A percentile compares a stretch with the other conserved stretches of the same genome.
These are phyloP conservation scores for Plasmodium blacklocki DNA, from an alignment of 169 alveolate species.

Conservation along the genomic window DNA sequence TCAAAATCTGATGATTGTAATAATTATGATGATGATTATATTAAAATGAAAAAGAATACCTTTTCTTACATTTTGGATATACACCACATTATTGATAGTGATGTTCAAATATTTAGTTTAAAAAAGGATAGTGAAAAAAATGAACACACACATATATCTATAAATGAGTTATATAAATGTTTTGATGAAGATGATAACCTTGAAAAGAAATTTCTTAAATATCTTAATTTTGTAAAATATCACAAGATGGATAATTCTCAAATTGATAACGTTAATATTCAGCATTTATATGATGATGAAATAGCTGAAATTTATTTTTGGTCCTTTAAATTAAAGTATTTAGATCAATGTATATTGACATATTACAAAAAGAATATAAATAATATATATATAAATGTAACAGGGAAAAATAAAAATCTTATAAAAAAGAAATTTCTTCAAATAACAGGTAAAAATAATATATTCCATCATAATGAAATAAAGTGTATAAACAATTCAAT, in stretches of 20 bases:
- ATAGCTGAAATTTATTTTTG: conserved; percentile 51
- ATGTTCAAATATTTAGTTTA: conserved; percentile 4
- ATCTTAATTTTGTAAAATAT: conserved; percentile 6
- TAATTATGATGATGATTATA: background rate
- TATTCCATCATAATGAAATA: conserved; percentile 30
- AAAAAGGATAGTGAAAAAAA: conserved; percentile 12
- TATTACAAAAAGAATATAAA: background rate
- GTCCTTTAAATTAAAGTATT: conserved; percentile 4
- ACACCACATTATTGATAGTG: conserved; percentile 20
- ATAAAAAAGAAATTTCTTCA: conserved; percentile 8
- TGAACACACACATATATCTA: conserved; percentile 1
- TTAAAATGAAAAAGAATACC: conserved; percentile 28
- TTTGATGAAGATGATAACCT: conserved; percentile 8
- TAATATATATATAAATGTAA: conserved; percentile 11
- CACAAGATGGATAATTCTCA: background rate
- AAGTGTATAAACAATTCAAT: conserved; percentile 27
- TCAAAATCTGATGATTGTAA: background rate
- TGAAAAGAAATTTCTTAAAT: conserved; percentile 10
- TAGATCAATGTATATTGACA: conserved; percentile 15
- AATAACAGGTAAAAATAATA: conserved; percentile 2
- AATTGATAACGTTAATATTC: background rate
- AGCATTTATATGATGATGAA: conserved; percentile 11
- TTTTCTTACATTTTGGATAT: conserved; percentile 12
- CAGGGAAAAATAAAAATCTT: conserved; percentile 25
- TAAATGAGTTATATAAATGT: background rate